Evolutionary conservation across 2,329 filamentous ascomycete species (phyloP), one percentile per base, ranked within the genome.

Genomic region (Fusarium verticillioides): DNA sequence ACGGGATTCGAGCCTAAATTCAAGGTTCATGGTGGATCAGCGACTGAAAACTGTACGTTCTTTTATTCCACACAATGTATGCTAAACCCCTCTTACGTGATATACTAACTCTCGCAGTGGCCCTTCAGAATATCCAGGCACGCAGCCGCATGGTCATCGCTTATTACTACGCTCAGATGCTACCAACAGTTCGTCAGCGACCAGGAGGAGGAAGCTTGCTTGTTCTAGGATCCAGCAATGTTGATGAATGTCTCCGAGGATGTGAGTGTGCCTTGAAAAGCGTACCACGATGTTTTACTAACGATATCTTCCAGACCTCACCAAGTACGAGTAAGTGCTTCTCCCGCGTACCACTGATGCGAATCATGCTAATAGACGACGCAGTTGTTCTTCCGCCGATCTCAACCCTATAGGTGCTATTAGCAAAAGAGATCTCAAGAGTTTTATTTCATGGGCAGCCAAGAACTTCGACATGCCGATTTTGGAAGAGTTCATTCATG

Each of bases 401-500:
- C 26, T 47, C 6, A 47, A 47, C 4, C 44, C 44, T 1, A 47
- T 47, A 4, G 44, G 36, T 32, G 32, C 32, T 32, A 32, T 32
- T 32, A 47, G 44, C 5, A 47, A 93, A 79, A 88, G 86, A 4
- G 92, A 93, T 30, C 84, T 93, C 4, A 92, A 91, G 77, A 80
- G 85, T 18, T 93, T 94, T 79, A 91, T 93, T 68, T 81, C 81
- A 42, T 93, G 87, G 84, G 85, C 89, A 3, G 78, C 83, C 34
- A 81, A 81, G 40, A 82, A 84, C 34, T 93, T 92, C 80, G 79
- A 85, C 7, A 83, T 93, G 7, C 90, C 90, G 1, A 88, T 92
- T 54, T 84, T 93, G 26, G 80, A 87, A 16, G 86, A 89, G 15
- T 94, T 94, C 79, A 82, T 94, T 52, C 83, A 86, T 49, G 90